phyloP scores from a whole-genome alignment of 1,284 basidiomycete species.

The Trichosporon sp. region DNA sequence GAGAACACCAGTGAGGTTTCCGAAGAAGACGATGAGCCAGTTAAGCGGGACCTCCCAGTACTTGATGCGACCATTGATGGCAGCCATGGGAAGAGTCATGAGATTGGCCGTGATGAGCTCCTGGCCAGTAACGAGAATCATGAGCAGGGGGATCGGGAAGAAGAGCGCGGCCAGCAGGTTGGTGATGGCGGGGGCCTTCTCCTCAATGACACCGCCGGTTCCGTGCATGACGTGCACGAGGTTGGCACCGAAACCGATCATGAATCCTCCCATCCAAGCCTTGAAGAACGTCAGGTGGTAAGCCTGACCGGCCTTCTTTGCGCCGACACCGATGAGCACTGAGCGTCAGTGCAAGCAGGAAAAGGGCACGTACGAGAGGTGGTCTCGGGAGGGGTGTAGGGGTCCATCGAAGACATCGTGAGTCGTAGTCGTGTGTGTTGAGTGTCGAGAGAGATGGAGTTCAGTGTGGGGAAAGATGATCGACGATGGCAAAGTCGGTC shows the following conservation, averaged over 20 bases:
- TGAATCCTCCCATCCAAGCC: conserved; percentile 39
- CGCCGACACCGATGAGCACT: conserved; percentile 35
- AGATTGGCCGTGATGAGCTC: conserved; percentile 39
- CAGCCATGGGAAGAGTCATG: conserved; percentile 38
- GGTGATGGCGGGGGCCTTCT: conserved; percentile 34
- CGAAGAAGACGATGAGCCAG: conserved; percentile 53
- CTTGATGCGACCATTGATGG: conserved; percentile 34
- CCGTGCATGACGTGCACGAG: conserved; percentile 36
- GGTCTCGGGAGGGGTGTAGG: conserved; percentile 33
- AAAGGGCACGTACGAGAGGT: conserved; percentile 23
- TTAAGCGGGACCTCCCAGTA: conserved; percentile 41
- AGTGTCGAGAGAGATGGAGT: too few species aligned
- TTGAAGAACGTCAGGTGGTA: conserved; percentile 38
- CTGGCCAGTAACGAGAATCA: conserved; percentile 39
- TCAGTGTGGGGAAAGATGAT: too few species aligned
- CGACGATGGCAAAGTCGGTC: too few species aligned
- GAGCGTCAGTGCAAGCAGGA: background rate
- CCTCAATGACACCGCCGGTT: conserved; percentile 30
- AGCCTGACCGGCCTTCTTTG: conserved; percentile 35
- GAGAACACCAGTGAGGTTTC: conserved; percentile 51
- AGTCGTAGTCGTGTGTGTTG: too few species aligned
- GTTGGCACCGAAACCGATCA: conserved; percentile 38
- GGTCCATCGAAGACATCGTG: conserved; percentile 8
- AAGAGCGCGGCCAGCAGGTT: conserved; percentile 36
- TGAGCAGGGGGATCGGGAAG: conserved; percentile 38